Evolutionary conservation across 257 asterid genomes (phyloP).

Genomic region (Solanum sejunctum): DNA sequence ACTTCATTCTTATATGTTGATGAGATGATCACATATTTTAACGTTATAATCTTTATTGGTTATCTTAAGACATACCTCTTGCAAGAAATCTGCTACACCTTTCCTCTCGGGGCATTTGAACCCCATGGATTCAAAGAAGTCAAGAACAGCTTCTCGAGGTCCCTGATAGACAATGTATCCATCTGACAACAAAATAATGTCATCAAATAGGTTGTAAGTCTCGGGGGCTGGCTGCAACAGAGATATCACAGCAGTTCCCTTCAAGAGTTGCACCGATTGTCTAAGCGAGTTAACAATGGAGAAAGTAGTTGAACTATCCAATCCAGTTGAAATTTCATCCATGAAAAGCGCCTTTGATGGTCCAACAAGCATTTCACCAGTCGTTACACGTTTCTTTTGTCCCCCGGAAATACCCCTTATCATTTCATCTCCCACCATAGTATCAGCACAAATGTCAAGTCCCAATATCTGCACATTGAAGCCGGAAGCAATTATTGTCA

Average conservation of each 20-base stretch:
- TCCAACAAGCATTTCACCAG: conserved; percentile 54
- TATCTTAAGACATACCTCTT: conserved; percentile 28
- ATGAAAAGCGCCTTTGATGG: conserved; percentile 59
- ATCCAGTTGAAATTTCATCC: conserved; percentile 64
- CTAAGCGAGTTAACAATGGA: conserved; percentile 39
- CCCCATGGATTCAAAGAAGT: conserved; percentile 47
- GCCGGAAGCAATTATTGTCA: not conserved
- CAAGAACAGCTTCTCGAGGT: conserved; percentile 39
- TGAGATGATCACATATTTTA: not conserved
- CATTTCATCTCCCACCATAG: conserved; percentile 31
- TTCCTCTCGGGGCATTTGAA: conserved; percentile 51
- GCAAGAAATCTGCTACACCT: conserved; percentile 68
- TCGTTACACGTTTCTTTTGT: conserved; percentile 28
- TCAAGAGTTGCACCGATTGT: conserved; percentile 45
- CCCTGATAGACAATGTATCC: conserved; percentile 53
- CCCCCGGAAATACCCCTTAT: conserved; percentile 30
- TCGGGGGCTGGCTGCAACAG: conserved; percentile 67
- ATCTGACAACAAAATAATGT: conserved; percentile 45
- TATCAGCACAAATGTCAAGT: conserved; percentile 27
- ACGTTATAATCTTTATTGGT: not conserved
- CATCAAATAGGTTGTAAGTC: conserved; percentile 50
- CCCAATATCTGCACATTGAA: conserved; percentile 15
- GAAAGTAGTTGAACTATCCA: conserved; percentile 58
- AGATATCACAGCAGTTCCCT: conserved; percentile 59
- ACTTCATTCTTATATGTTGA: not conserved